Evolutionary conservation across 768 basidiomycete species (phyloP), one percentile per base, ranked within the genome.

Genomic region (Termitomyces sp.): DNA sequence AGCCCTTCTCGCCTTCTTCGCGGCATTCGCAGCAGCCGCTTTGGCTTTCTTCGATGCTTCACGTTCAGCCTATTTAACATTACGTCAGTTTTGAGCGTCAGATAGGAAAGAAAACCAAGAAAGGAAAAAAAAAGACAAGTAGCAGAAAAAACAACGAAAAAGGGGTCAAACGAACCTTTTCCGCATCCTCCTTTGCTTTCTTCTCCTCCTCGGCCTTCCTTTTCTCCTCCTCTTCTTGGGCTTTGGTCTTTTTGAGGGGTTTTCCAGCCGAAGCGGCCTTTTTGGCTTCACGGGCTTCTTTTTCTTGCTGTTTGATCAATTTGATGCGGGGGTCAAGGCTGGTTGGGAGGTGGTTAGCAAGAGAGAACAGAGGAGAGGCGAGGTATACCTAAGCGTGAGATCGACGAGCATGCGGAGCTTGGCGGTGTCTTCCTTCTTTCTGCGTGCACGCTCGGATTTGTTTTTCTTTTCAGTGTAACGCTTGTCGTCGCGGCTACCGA

Each of bases 351-450:
- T 11, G n/a, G n/a, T 49, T 20, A 50, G 27, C 11, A 2, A 24
- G 31, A 2, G 33, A 30, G n/a, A 22, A 46, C 12, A 3, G 16
- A 18, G 18, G 18, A 31, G 37, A n/a, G 24, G 58, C 13, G 15
- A 20, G 9, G 31, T 33, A 24, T 61, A 79, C 81, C 77, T 76
- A 50, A 97, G 82, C 24, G 92, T 85, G 57, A 88, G 76, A 77
- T 98, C 96, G 52, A 99, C 94, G 27, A 99, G 78, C 30, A 78
- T 78, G 55, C 96, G 87, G 31, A 98, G 73, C 66, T 95, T 90
- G 13, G 93, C 89, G 47, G 85, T 98, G 74, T 99, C 96, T 66
- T 97, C 96, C 81, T 97, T 97, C 81, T 99, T 99, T 71, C 93
- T 81, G 58, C 94, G 84, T 13, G 94, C 92, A 36, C 96, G 94